phyloP scores from a whole-genome alignment of 345 rosid species.

The Laguncularia racemosa region DNA sequence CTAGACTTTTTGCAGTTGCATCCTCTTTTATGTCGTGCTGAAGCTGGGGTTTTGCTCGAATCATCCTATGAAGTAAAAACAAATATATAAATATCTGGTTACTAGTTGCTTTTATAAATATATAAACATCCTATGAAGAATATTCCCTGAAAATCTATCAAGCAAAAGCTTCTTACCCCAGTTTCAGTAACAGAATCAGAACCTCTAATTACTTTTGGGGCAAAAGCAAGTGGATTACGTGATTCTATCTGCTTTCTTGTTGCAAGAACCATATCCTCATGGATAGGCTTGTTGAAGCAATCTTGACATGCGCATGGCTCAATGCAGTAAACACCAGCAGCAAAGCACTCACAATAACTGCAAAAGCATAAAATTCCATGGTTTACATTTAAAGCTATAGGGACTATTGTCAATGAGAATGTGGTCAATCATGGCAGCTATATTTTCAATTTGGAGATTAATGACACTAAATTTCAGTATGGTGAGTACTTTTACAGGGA shows the following conservation, averaged over 20 bases:
- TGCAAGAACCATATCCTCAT: slow-evolving; percentile 92
- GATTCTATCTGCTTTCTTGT: slow-evolving; percentile 98
- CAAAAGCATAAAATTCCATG: slow-evolving; percentile 6
- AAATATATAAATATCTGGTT: not conserved
- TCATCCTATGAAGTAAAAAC: slow-evolving; percentile 55
- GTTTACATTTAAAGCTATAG: not conserved
- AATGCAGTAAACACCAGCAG: slow-evolving; percentile 97
- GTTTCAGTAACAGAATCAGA: slow-evolving; percentile 54
- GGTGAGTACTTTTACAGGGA: not conserved
- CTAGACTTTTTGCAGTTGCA: slow-evolving; percentile 99
- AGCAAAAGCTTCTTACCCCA: slow-evolving; percentile 37
- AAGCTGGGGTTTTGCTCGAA: slow-evolving; percentile 81
- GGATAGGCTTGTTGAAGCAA: slow-evolving; percentile 96
- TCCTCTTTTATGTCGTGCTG: slow-evolving; percentile 98
- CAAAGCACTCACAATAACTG: slow-evolving; percentile 99
- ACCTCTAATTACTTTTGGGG: slow-evolving; percentile 88
- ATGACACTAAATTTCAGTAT: not conserved
- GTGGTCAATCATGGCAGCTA: no score
- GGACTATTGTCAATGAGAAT: not conserved
- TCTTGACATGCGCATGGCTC: slow-evolving; percentile 98
- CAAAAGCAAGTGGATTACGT: slow-evolving; percentile 97
- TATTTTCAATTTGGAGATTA: no score
- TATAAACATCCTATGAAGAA: no score
- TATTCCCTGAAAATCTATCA: not conserved
- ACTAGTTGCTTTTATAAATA: not conserved